These are phyloP conservation scores for Blastobotrys illinoisensis DNA, from an alignment of 1,139 yeast species.

Conservation along the genomic window DNA sequence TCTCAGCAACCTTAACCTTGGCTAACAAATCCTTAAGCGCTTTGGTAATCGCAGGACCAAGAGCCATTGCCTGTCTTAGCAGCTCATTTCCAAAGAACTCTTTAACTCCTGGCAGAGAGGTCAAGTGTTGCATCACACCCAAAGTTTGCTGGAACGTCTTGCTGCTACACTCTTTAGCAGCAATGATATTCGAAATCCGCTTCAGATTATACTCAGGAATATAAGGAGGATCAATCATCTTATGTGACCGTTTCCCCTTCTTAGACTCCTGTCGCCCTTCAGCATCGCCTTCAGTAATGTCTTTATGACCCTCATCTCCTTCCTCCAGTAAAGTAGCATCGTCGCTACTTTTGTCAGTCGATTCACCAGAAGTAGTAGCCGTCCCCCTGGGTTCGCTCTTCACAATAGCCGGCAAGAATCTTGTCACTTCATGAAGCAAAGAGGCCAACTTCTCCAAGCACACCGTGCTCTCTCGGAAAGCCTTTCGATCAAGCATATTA, in stretches of 20 bases:
- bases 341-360: constrained; percentile 17
- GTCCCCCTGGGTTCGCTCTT: constrained; percentile 16
- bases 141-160: constrained; percentile 81
- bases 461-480: constrained; percentile 65
- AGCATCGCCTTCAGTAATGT: constrained; percentile 1
- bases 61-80: constrained; percentile 55
- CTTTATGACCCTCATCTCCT: constrained; percentile 10
- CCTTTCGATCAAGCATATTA: constrained; percentile 53
- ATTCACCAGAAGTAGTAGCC: neutral
- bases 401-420: constrained; percentile 49
- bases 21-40: constrained; percentile 52
- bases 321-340: constrained; percentile 16
- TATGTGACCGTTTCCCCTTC: constrained; percentile 14
- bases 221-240: constrained; percentile 49
- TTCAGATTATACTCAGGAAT: constrained; percentile 62
- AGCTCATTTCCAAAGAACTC: constrained; percentile 64
- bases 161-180: constrained; percentile 83
- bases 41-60: constrained; percentile 52
- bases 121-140: constrained; percentile 74
- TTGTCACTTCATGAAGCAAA: constrained; percentile 69
- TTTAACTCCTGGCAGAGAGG: constrained; percentile 57
- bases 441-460: constrained; percentile 74
- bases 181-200: constrained; percentile 60
- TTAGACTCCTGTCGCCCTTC: constrained; percentile 16
- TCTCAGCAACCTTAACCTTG: constrained; percentile 40